Evolutionary conservation across 2,329 filamentous ascomycete species (phyloP).

Genomic region (Talaromyces verruculosus): DNA sequence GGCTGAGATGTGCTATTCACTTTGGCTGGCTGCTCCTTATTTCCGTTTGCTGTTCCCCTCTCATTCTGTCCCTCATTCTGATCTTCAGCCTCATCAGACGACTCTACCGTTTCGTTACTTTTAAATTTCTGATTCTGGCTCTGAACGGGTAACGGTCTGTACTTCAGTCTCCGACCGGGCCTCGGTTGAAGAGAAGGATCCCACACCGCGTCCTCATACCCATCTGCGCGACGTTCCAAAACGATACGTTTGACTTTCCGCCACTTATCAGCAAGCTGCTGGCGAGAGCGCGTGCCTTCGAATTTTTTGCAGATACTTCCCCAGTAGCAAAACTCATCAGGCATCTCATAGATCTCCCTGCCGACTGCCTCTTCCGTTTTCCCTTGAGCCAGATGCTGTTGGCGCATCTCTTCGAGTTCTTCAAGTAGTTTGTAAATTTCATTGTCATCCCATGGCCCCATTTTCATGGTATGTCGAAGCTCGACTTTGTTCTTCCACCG

Average conservation of each 20-base stretch:
- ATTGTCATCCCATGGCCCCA: constrained; percentile 39
- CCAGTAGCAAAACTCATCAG: constrained; percentile 36
- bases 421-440: constrained; percentile 34
- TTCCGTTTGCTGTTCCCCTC: not conserved
- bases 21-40: not conserved
- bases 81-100: constrained; percentile 13
- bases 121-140: not conserved
- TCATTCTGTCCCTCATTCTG: not conserved
- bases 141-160: too few species aligned
- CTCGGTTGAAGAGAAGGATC: not conserved
- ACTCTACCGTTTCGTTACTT: not conserved
- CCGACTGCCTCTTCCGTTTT: constrained; percentile 26
- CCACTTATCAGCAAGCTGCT: constrained; percentile 44
- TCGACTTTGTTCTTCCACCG: constrained; percentile 46
- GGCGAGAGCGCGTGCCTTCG: constrained; percentile 35
- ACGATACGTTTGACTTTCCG: constrained; percentile 34
- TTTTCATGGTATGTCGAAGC: constrained; percentile 37
- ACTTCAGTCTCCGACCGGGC: not conserved
- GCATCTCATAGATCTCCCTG: constrained; percentile 40
- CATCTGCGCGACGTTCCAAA: constrained; percentile 25
- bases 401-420: constrained; percentile 30
- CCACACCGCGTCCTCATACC: constrained; percentile 28
- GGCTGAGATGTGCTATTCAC: not conserved
- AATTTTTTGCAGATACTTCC: constrained; percentile 34
- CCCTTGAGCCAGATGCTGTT: constrained; percentile 23